phyloP scores from a whole-genome alignment of 1,284 basidiomycete genomes.

The Leccinum huronense region DNA sequence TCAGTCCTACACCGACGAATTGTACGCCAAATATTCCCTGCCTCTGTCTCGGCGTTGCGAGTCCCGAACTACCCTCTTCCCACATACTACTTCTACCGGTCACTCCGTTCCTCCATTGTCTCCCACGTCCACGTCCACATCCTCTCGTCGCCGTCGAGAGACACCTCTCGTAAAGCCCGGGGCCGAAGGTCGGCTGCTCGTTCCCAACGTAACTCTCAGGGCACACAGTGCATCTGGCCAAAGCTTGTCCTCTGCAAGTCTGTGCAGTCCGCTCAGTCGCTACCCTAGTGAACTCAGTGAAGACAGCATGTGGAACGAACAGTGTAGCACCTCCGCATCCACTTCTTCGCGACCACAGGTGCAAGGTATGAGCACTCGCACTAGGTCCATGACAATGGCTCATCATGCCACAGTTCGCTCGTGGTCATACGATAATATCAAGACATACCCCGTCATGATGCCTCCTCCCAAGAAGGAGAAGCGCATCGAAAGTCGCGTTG shows the following conservation, averaged over 20 bases:
- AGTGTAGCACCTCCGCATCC: slow-evolving; percentile 18
- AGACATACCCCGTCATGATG: slow-evolving; percentile 64
- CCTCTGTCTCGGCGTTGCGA: slow-evolving; percentile 52
- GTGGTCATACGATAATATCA: slow-evolving; percentile 68
- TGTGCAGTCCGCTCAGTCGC: slow-evolving; percentile 34
- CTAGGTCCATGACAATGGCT: neutral
- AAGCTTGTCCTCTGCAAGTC: slow-evolving; percentile 38
- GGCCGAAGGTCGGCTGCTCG: slow-evolving; percentile 63
- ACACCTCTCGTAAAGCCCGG: slow-evolving; percentile 52
- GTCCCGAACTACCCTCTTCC: slow-evolving; percentile 44
- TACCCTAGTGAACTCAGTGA: slow-evolving; percentile 35
- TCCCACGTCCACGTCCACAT: slow-evolving; percentile 30
- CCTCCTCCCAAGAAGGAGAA: slow-evolving; percentile 54
- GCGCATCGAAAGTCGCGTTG: slow-evolving; percentile 43
- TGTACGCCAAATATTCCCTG: slow-evolving; percentile 54
- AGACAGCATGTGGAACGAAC: slow-evolving; percentile 33
- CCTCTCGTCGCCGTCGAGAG: slow-evolving; percentile 43
- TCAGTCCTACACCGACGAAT: slow-evolving; percentile 44
- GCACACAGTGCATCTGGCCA: slow-evolving; percentile 43
- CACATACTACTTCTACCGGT: slow-evolving; percentile 35
- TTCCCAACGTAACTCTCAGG: slow-evolving; percentile 61
- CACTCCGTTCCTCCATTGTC: slow-evolving; percentile 33
- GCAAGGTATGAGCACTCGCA: slow-evolving; percentile 31
- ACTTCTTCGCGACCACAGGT: slow-evolving; percentile 28
- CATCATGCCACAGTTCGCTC: slow-evolving; percentile 44